phyloP scores from a whole-genome alignment of 306 rosid genomes.

The Sicyos edulis region DNA sequence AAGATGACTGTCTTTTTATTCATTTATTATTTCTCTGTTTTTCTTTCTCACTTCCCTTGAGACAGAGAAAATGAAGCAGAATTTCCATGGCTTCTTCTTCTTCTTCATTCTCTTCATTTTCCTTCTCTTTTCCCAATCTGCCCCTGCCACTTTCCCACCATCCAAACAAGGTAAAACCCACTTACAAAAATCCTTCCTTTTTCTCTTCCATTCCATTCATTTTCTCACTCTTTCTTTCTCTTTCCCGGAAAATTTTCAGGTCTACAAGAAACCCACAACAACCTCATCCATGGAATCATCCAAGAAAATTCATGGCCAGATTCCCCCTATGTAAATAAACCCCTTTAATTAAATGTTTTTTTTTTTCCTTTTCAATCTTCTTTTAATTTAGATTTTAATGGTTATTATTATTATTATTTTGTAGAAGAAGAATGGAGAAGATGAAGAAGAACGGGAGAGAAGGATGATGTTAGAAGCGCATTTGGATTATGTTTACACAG shows the following conservation, averaged over 20 bases:
- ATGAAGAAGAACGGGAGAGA: slow-evolving; percentile 42
- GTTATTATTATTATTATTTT: neutral
- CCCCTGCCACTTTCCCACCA: slow-evolving; percentile 30
- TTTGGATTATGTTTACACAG: slow-evolving; percentile 84
- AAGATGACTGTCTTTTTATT: neutral
- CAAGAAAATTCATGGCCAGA: neutral
- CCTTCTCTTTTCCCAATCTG: slow-evolving; percentile 32
- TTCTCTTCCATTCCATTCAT: neutral
- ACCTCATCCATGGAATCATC: neutral
- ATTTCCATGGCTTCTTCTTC: neutral
- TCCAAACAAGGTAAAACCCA: slow-evolving; percentile 34
- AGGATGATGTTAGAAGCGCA: slow-evolving; percentile 67
- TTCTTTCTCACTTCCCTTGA: neutral
- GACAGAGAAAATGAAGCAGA: slow-evolving; percentile 32
- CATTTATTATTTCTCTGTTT: neutral
- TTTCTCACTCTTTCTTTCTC: neutral
- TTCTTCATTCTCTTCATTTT: slow-evolving; percentile 29
- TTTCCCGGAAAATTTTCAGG: slow-evolving; percentile 10
- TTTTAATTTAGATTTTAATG: neutral
- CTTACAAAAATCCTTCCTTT: neutral
- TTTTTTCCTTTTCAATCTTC: neutral
- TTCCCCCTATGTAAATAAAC: neutral
- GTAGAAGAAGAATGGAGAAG: slow-evolving; percentile 33
- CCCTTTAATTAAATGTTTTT: too few species aligned
- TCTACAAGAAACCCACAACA: neutral